phyloP scores from a whole-genome alignment of 495 filamentous ascomycete species.

The Neurospora tetraspora region DNA sequence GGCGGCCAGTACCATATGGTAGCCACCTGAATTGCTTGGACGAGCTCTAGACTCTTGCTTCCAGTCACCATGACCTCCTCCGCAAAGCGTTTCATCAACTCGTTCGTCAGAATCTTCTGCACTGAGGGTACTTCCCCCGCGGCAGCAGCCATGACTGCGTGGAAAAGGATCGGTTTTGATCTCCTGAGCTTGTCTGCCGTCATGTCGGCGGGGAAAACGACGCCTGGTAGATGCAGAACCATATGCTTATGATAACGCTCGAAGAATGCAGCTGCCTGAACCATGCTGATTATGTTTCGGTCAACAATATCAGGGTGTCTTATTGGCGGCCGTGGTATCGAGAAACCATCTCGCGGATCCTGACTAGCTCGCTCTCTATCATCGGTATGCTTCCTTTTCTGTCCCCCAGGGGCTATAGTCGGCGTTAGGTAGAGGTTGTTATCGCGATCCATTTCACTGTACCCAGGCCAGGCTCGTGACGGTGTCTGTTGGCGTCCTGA shows the following conservation, averaged over 20 bases:
- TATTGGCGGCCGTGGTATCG: slow-evolving; percentile 5
- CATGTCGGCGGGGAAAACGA: slow-evolving; percentile 61
- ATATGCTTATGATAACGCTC: slow-evolving; percentile 58
- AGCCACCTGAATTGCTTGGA: slow-evolving; percentile 67
- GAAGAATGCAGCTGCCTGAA: slow-evolving; percentile 56
- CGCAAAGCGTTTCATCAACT: slow-evolving; percentile 63
- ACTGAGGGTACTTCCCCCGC: slow-evolving; percentile 48
- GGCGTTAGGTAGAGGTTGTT: slow-evolving; percentile 8
- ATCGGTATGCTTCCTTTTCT: slow-evolving; percentile 38
- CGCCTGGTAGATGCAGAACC: slow-evolving; percentile 62
- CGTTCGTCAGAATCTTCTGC: slow-evolving; percentile 52
- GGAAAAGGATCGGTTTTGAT: slow-evolving; percentile 68
- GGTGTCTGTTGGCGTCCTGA: background rate
- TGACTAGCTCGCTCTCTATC: slow-evolving; percentile 10
- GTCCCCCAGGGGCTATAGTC: slow-evolving; percentile 29
- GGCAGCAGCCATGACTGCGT: slow-evolving; percentile 66
- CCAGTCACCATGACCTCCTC: slow-evolving; percentile 65
- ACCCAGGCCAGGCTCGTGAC: background rate
- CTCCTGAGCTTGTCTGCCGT: slow-evolving; percentile 57
- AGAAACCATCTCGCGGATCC: slow-evolving; percentile 4
- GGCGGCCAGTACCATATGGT: slow-evolving; percentile 79
- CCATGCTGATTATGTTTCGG: slow-evolving; percentile 52
- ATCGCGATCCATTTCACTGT: background rate
- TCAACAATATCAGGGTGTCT: slow-evolving; percentile 59
- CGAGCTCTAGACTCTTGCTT: slow-evolving; percentile 76